Evolutionary conservation across 1,284 basidiomycete species (phyloP), one percentile per base, ranked within the genome.

Genomic region (Xanthoconium separans): DNA sequence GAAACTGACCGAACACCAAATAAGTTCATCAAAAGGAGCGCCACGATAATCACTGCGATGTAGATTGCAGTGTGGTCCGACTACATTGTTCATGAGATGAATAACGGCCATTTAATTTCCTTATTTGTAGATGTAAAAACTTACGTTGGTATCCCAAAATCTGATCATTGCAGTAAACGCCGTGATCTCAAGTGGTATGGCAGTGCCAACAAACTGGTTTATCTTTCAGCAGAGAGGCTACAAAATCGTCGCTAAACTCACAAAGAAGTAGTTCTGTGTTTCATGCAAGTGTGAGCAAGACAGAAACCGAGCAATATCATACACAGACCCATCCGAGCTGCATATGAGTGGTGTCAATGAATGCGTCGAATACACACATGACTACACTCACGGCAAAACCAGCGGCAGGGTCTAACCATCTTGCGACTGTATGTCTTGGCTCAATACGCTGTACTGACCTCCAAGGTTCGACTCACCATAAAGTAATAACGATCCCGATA

Each of bases 401-500:
- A 24, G 6, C 24, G 24, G 24, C 24, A 24, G 24, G 24, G 24
- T 24, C 24, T 24, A 24, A 24, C 24, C 24, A 24, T 24, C 24
- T 24, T 40, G 83, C 77, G 52, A 84, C 85, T 81, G 36, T 16
- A 27, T 29, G 22, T 10, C 20, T 29, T 34, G 11, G 42, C 20
- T 66, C 27, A 56, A n/a, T 3, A 7, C 10, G 6, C 5, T 27
- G 8, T 13, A 31, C 44, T 22, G 34, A 57, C 6, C 11, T 6
- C 15, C 27, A 33, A 46, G 13, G 41, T 16, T 36, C 4, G 15
- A 53, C 63, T 30, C 43, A 80, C 80, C 79, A 64, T 80, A 89
- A 65, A 87, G 84, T 24, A 86, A 82, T 65, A 89, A 85, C 0
- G 85, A 83, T n/a, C 87, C 87, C 20, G 86, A 88, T 55, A 89